Base-by-base conservation (phyloP, 805 yeast genomes). In the Lachancea meyersii region DNA sequence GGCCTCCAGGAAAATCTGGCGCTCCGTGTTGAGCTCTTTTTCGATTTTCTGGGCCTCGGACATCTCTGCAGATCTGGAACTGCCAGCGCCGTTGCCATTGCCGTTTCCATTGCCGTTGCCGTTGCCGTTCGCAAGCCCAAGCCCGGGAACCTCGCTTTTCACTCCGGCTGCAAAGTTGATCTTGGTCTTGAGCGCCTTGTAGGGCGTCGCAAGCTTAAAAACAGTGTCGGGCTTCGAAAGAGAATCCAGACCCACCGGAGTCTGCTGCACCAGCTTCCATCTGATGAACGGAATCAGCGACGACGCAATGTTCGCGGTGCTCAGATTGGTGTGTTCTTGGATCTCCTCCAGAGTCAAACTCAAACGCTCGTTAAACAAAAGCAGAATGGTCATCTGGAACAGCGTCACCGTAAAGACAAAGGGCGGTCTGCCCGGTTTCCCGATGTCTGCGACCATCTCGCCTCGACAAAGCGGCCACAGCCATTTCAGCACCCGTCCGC, bases 381-480 rank as follows among this genome's bases (percentile, higher is more conserved):
- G 68, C 45, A 94, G 66, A 34, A 94, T 85, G 48, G 94, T 80
- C 75, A 89, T 79, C 64, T 93, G 98, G 51, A 80, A 84, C 44
- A 86, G 73, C 5, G 96, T 83, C 33, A 87, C 87, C 3, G 84
- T 82, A 57, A 94, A 82, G 18, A 73, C 69, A 57, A 82, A 86
- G 37, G 95, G 88, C 4, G 89, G 83, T 58, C 80, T 82, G 5
- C 89, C 89, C 28, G 83, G 80, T 52, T 82, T 81, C 5, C 91
- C 76, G 48, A 88, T 73, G 58, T 86, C 84, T 9, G 95, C 95
- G 63, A 82, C 85, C 44, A 93, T 66, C 61, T 93, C 99, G 47
- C 94, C 93, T 62, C 91, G 83, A 36, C 95, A 86, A 59, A 86
- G 79, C 54, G 87, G 83, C 97, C 97, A 93, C 46, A 91, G 75